Base-by-base conservation (phyloP, 805 yeast species). In the Yarrowia bubula region DNA sequence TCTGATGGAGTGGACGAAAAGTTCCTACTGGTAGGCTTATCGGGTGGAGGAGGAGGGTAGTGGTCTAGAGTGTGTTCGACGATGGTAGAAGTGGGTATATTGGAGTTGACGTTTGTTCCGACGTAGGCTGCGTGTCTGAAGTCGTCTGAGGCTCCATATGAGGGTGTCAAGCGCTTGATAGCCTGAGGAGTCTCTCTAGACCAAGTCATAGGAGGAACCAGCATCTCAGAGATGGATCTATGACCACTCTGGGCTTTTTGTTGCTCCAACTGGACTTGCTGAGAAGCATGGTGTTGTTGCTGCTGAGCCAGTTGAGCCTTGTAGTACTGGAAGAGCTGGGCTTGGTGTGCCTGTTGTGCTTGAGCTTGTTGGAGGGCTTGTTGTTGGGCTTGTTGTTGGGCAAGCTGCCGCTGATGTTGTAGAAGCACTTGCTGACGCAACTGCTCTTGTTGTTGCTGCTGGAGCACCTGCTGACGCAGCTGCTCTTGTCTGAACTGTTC, bases 161-260 rank as follows among this genome's bases (percentile, higher is more conserved):
- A 22, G 5, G 28, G 28, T 22, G 28, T 22, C 4, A 22, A 5
- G 28, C 28, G 28, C 5, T 22, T 22, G 28, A 22, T 5, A 22
- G 28, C 28, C 3, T 22, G 28, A 22, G 28, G 28, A 22, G 28
- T 22, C 9, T 35, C 41, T 35, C 32, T 13, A 7, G 11, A 8
- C 55, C 55, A 48, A 1, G 55, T 48, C 41, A 48, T 48, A 1
- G 55, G 41, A 18, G 55, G 55, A 2, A 48, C 41, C 32, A 48
- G 8, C 55, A 48, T 48, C 1, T 48, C 55, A 4, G 55, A 35
- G n/a, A 48, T 18, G 1, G 55, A 35, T 8, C 31, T 14, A 22
- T 22, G 28, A 22, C 28, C 28, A 22, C 28, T 5, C 5, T 22
- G 28, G 28, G 28, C 28, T 8, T 31, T 17, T 7, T 48, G 31